phyloP scores from a whole-genome alignment of 768 basidiomycete species.

The Aureoboletus auriporus region DNA sequence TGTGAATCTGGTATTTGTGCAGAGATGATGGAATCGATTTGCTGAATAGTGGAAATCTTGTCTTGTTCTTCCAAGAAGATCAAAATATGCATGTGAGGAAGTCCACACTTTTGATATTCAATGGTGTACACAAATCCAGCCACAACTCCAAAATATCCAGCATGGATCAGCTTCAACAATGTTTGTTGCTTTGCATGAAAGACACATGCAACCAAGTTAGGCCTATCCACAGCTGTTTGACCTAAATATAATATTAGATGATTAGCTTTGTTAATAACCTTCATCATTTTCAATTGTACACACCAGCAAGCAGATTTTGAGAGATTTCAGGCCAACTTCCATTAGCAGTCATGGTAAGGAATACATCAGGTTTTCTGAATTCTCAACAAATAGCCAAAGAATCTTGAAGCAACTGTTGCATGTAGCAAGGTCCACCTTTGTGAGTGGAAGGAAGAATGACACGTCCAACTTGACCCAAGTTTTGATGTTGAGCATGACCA shows the following conservation, averaged over 20 bases:
- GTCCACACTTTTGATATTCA: conserved; percentile 54
- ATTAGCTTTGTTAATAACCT: no score
- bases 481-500: not conserved
- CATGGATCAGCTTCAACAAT: no score
- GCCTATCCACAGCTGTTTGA: no score
- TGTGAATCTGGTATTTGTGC: not conserved
- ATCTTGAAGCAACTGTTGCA: conserved; percentile 19
- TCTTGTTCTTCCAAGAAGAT: conserved; percentile 32
- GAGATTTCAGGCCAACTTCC: conserved; percentile 47
- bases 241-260: no score
- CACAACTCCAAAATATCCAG: not conserved
- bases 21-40: conserved; percentile 1
- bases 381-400: conserved; percentile 40
- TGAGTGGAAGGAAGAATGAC: not conserved
- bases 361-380: conserved; percentile 38
- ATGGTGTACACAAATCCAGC: conserved; percentile 48
- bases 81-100: conserved; percentile 51
- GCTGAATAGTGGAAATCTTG: not conserved
- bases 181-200: no score
- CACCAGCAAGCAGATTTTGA: conserved; percentile 32
- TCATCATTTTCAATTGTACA: not conserved
- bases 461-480: not conserved
- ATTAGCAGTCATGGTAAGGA: conserved; percentile 52
- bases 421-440: no score
- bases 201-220: no score